A percentile compares a stretch with the other conserved stretches of the same genome.
Evolutionary conservation across 1,284 basidiomycete species (phyloP).

Genomic region (Pyrrhoderma noxium): DNA sequence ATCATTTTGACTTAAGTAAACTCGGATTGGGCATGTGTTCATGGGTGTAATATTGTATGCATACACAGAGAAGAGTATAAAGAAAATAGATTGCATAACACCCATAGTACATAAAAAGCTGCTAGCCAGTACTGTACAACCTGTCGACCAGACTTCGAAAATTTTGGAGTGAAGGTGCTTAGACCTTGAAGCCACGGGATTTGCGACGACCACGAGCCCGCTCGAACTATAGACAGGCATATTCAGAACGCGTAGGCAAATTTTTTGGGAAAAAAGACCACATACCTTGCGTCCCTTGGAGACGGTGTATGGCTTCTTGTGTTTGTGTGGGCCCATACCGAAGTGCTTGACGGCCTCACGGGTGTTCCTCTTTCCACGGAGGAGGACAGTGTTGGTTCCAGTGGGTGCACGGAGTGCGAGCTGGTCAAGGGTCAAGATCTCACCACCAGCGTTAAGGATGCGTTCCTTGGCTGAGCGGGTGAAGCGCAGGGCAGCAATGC

Average conservation of each 20-base stretch:
- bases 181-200: constrained; percentile 87
- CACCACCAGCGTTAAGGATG: constrained; percentile 93
- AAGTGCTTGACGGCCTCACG: constrained; percentile 97
- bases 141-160: neutral
- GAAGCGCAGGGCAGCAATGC: constrained; percentile 94
- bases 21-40: neutral
- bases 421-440: constrained; percentile 93
- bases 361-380: constrained; percentile 88
- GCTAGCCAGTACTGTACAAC: neutral
- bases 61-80: constrained; percentile 8
- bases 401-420: constrained; percentile 92
- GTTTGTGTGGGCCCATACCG: constrained; percentile 86
- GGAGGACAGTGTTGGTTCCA: constrained; percentile 90
- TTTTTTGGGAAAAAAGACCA: constrained; percentile 4
- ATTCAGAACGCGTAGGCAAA: neutral
- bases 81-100: constrained; percentile 10
- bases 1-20: no score
- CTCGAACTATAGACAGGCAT: constrained; percentile 53
- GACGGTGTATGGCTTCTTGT: constrained; percentile 91
- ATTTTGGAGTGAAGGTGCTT: constrained; percentile 27
- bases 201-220: constrained; percentile 90
- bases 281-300: constrained; percentile 92
- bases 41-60: constrained; percentile 11
- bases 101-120: constrained; percentile 14
- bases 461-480: constrained; percentile 89